Base-by-base conservation (phyloP, 2,329 filamentous ascomycete species). In the Neonectria sp. region DNA sequence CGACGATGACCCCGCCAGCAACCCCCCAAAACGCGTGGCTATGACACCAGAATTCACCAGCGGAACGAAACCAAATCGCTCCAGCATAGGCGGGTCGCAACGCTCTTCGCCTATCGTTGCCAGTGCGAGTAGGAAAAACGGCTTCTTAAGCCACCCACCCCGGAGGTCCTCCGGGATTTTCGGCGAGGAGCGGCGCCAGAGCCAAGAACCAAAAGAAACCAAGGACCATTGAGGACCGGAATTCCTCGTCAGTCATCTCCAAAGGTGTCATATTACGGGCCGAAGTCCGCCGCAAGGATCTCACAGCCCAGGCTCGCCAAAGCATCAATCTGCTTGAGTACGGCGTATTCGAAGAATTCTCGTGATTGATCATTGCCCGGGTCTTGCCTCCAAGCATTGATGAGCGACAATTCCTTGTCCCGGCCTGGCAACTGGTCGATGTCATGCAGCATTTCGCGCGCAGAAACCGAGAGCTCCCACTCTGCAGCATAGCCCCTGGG, bases 281-380 rank as follows among this genome's bases (percentile, higher is more conserved):
- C 75, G 73, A 88, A 81, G 65, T 86, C 84, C 4, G 65, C 71
- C 33, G 76, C 76, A 63, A 89, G 75, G 15, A 87, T 74, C 17
- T 81, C 81, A 17, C 82, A 73, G 1, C 86, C 86, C 35, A 89
- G 76, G 2, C 75, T 76, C 3, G 86, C 83, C 61, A 90, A 73
- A n/a, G 78, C 76, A 58, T 82, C 80, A 21, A 90, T 75, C 35
- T 86, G 85, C 62, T 82, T 78, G 25, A 87, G 75, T 11, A 90
- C 83, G n/a, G 81, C 82, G 61, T 80, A 82, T 35, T 84, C 80
- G 71, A 88, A 88, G 69, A 89, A 89, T 1, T 78, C 74, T n/a
- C 74, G 78, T 2, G 81, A 83, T 35, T 80, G 79, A 1, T 81
- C 76, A 33, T 78, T 78, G 3, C 79, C 76, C 0, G 82, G 85